Conservation (phyloP, 768 basidiomycete genomes). For the Amyloporia xantha region DNA sequence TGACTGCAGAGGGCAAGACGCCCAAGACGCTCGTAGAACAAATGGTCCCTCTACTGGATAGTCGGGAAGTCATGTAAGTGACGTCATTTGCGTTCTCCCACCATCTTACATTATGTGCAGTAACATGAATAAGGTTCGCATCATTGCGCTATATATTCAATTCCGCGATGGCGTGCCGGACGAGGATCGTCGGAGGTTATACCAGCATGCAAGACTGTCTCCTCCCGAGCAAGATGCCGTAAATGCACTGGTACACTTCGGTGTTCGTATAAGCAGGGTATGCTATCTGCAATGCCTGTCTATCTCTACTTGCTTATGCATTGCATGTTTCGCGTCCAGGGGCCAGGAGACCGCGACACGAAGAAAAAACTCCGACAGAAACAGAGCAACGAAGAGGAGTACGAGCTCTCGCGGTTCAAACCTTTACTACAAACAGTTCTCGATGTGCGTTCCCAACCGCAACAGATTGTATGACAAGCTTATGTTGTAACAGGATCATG, state of each 20-base stretch:
- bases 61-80: slow-evolving; percentile 72
- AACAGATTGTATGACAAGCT: background rate
- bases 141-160: slow-evolving; percentile 93
- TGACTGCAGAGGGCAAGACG: slow-evolving; percentile 87
- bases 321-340: slow-evolving; percentile 33
- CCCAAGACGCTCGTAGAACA: slow-evolving; percentile 95
- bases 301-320: too few species aligned
- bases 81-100: slow-evolving; percentile 2
- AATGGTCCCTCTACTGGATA: slow-evolving; percentile 95
- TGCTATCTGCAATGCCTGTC: slow-evolving; percentile 19
- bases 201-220: slow-evolving; percentile 87
- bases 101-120: slow-evolving; percentile 31
- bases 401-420: slow-evolving; percentile 92
- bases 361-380: slow-evolving; percentile 83
- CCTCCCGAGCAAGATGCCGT: slow-evolving; percentile 90
- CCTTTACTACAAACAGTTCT: slow-evolving; percentile 76
- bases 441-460: slow-evolving; percentile 47
- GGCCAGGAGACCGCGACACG: slow-evolving; percentile 66
- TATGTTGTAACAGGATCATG: slow-evolving; percentile 60
- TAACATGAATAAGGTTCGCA: slow-evolving; percentile 88
- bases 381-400: slow-evolving; percentile 75
- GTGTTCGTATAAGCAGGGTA: slow-evolving; percentile 80
- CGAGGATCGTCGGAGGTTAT: slow-evolving; percentile 89
- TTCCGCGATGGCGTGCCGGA: slow-evolving; percentile 97
- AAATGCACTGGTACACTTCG: slow-evolving; percentile 78